Conservation (phyloP, 495 filamentous ascomycete species). For the Schizothecium vesticola region DNA sequence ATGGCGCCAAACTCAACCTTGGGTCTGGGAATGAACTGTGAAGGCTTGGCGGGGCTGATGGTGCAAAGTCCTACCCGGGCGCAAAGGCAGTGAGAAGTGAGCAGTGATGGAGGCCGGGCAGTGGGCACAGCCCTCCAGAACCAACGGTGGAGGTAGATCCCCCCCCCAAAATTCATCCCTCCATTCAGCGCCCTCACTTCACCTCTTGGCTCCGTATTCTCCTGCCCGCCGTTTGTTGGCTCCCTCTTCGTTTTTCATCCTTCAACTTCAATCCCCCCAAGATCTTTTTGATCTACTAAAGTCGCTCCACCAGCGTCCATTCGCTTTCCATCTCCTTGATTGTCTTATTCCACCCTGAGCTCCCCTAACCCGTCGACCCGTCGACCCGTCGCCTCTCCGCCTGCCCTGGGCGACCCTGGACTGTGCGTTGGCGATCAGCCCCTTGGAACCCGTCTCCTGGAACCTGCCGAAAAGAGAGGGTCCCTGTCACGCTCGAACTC, state of each 20-base stretch:
- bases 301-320: constrained; percentile 11
- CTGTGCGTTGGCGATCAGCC: constrained; percentile 1
- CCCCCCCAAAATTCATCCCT: not conserved
- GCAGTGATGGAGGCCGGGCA: not conserved
- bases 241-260: constrained; percentile 4
- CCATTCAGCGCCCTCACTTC: not conserved
- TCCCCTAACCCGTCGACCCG: too few species aligned
- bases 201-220: not conserved
- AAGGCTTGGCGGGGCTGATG: not conserved
- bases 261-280: not conserved
- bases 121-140: not conserved
- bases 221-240: not conserved
- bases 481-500: constrained; percentile 30
- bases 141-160: not conserved
- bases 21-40: not conserved
- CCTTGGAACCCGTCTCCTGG: constrained; percentile 12
- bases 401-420: not conserved
- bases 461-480: constrained; percentile 17
- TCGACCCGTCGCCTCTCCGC: too few species aligned
- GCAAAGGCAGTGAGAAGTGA: not conserved
- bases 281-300: not conserved
- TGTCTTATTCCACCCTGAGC: not conserved
- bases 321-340: constrained; percentile 7
- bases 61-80: not conserved
- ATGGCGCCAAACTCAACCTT: not conserved